Evolutionary conservation across 2,329 filamentous ascomycete genomes (phyloP), one percentile per base, ranked within the genome.

Genomic region (Ceratocystis lukuohia): DNA sequence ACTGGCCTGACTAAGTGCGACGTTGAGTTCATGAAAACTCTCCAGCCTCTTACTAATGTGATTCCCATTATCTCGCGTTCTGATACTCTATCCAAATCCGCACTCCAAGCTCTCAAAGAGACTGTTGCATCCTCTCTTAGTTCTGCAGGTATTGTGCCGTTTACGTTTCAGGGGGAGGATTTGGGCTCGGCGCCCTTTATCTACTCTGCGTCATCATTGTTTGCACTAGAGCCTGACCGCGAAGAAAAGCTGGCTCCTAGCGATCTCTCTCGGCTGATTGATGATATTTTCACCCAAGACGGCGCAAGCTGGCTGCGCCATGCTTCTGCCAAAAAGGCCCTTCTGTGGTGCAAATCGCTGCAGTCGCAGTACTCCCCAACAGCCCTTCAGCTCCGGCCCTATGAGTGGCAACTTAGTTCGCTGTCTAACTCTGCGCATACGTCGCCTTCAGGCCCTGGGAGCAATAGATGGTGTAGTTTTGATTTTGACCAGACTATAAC

Each of bases 221-320:
- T 61, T 17, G 25, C 59, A 28, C 82, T 83, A 25, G 91, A 96
- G 5, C 28, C 92, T 0, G 89, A 94, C 71, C 97, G 96, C 73
- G 79, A 94, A 15, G 87, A 90, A 69, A 93, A 93, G 0, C 79
- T 96, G 3, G 76, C 89, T 2, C 76, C 83, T 0, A 94, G 91
- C 7, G 92, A 97, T 53, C 82, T 97, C 1, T 72, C 75, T 4
- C 75, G 77, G 7, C 79, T 97, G 0, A 82, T 96, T n/a, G 78
- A 84, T 7, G 83, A 84, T 20, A 77, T 96, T 0, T 92, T 97
- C 71, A 87, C 91, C 59, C 81, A 82, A 3, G 86, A 93, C 59
- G 91, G 88, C 45, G 83, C 91, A 46, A 82, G 88, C 2, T 92
- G 89, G 80, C 80, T 97, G 64, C 86, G 93, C 33, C 88, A 97